Base-by-base conservation (phyloP, 164 flowering plant species). In the Santalum album region DNA sequence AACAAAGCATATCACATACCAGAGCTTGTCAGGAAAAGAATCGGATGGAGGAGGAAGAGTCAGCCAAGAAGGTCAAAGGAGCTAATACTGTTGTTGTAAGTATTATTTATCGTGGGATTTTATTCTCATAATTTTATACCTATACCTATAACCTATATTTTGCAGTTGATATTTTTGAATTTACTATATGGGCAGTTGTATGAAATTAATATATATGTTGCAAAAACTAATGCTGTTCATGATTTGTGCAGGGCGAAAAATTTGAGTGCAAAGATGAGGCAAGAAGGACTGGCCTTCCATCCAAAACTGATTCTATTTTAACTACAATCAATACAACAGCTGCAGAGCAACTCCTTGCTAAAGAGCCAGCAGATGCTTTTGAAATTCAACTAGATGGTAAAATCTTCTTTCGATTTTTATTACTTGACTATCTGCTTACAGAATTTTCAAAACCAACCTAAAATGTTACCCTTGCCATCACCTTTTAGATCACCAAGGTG, bases 361-460 rank as follows among this genome's bases (percentile, higher is more conserved):
- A 59, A 51, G 53, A 69, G 52, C 60, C 47, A 20, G 29, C 48
- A 34, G 62, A 67, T 48, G 56, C 45, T 4, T 17, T 57, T 35
- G 58, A 68, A 44, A 10, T 55, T 53, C 56, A 55, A 6, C 59
- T 36, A 48, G 55, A 49, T 73, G 84, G 87, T 82, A 66, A 12
- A 12, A 3, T 7, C 44, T 21, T 51, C 54, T 35, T 49, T 38
- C 12, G 40, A 48, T 3, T 25, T 34, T 22, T 25, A 5, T 27
- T 0, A 22, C 7, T 38, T 35, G 5, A 25, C 48, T 12, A 34
- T 48, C 44, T 16, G 24, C 48, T 7, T 16, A 2, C 34, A 38
- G 34, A n/a, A n/a, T 29, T 29, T 29, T 9, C 9, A 29, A 29
- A 29, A 9, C 34, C 34, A 29, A 9, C 34, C 12, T 36, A 12